Conservation (phyloP, 352 stramenopile genomes). For the Phytopythium mirpurense region DNA sequence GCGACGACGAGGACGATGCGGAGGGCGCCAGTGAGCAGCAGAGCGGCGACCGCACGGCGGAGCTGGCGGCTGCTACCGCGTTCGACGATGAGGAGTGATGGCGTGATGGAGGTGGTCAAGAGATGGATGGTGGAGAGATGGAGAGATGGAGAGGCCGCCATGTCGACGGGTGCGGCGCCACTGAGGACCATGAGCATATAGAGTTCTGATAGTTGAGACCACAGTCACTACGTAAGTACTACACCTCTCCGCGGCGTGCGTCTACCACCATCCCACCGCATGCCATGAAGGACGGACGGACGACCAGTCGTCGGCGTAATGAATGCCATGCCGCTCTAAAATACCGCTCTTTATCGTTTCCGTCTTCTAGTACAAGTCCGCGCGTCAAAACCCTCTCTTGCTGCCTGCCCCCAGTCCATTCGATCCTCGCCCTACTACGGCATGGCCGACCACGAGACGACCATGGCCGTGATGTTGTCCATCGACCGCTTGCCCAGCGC, state of each 20-base stretch:
- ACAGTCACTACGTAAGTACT: too few species aligned
- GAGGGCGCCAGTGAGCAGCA: constrained; percentile 11
- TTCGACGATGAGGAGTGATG: constrained; percentile 1
- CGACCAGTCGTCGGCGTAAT: too few species aligned
- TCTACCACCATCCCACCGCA: too few species aligned
- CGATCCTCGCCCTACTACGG: too few species aligned
- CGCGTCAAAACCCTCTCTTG: too few species aligned
- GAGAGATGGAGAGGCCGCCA: neutral
- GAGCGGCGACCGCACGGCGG: constrained; percentile 1
- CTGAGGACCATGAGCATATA: too few species aligned
- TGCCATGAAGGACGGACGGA: too few species aligned
- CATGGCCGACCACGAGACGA: constrained; percentile 46
- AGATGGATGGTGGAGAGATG: neutral
- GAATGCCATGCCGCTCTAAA: too few species aligned
- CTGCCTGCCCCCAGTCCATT: too few species aligned
- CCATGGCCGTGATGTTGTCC: constrained; percentile 83
- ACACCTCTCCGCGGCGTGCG: neutral
- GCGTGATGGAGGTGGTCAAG: neutral
- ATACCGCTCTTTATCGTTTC: constrained; percentile 4
- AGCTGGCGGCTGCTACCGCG: neutral
- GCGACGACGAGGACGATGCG: constrained; percentile 53
- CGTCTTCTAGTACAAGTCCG: neutral
- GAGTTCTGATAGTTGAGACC: too few species aligned
- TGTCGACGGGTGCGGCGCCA: too few species aligned
- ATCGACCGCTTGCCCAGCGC: constrained; percentile 65